Conservation (phyloP, 768 basidiomycete genomes). For the Stropharia rugosoannulata region DNA sequence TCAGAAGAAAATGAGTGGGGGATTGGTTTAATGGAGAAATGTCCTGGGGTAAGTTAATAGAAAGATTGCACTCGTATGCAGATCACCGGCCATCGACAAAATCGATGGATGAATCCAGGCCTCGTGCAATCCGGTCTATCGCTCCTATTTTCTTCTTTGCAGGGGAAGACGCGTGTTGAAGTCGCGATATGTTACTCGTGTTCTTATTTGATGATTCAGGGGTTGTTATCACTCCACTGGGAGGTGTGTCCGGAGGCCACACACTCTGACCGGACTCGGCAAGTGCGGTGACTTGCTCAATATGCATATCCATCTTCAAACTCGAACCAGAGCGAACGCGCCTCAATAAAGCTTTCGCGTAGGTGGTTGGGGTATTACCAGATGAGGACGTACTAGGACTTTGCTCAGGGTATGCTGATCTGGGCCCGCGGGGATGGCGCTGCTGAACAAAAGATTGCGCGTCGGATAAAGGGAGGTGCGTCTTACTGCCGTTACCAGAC, state of each 20-base stretch:
- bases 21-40: not conserved
- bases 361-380: not conserved
- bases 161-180: conserved; percentile 1
- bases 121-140: conserved; percentile 27
- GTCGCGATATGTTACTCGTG: not conserved
- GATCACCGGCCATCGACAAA: conserved; percentile 22
- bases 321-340: conserved; percentile 34
- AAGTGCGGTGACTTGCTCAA: conserved; percentile 7
- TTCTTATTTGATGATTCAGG: not conserved
- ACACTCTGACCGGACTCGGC: conserved; percentile 1
- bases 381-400: not conserved
- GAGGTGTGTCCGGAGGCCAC: not conserved
- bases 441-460: not conserved
- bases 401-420: not conserved
- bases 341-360: conserved; percentile 24
- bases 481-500: not conserved
- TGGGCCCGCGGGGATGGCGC: conserved; percentile 2
- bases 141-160: conserved; percentile 29
- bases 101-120: conserved; percentile 25
- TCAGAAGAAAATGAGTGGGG: not conserved
- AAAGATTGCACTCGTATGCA: not conserved
- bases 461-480: not conserved
- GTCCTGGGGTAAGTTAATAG: not conserved
- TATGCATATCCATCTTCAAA: conserved; percentile 20
- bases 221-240: not conserved